These are phyloP conservation scores for Termitomyces sp. DNA, from an alignment of 768 basidiomycete species.

Conservation along the genomic window DNA sequence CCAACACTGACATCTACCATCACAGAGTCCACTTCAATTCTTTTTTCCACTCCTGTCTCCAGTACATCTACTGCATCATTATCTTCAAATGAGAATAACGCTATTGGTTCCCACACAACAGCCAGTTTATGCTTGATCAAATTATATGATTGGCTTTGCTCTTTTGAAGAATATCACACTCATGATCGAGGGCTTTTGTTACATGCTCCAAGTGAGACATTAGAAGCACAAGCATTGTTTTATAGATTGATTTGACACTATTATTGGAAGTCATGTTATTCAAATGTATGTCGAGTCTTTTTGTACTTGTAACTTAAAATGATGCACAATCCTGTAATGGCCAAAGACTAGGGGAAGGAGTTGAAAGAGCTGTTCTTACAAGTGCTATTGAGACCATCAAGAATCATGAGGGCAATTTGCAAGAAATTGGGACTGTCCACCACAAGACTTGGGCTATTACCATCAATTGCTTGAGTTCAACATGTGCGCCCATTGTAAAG, in stretches of 20 bases:
- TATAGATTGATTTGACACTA: neutral
- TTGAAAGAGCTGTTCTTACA: neutral
- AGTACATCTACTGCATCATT: neutral
- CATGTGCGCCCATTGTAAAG: neutral
- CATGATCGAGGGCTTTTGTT: neutral
- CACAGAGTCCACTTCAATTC: neutral
- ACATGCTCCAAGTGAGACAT: neutral
- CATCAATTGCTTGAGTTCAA: neutral
- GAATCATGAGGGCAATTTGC: neutral
- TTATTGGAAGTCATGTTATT: neutral
- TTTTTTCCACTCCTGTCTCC: neutral
- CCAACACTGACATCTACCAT: neutral
- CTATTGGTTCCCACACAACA: too few species aligned
- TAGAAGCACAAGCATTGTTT: neutral
- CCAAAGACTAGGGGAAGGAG: neutral
- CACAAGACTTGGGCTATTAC: neutral
- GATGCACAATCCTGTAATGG: neutral
- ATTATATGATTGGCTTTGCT: neutral
- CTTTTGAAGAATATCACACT: neutral
- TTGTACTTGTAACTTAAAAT: too few species aligned
- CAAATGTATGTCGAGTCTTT: too few species aligned
- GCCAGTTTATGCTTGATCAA: too few species aligned
- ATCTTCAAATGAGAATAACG: neutral
- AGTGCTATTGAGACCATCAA: neutral
- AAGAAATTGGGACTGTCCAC: neutral